Evolutionary conservation across 2,329 filamentous ascomycete species (phyloP), one percentile per base, ranked within the genome.

Genomic region (Ophiostoma quercus): DNA sequence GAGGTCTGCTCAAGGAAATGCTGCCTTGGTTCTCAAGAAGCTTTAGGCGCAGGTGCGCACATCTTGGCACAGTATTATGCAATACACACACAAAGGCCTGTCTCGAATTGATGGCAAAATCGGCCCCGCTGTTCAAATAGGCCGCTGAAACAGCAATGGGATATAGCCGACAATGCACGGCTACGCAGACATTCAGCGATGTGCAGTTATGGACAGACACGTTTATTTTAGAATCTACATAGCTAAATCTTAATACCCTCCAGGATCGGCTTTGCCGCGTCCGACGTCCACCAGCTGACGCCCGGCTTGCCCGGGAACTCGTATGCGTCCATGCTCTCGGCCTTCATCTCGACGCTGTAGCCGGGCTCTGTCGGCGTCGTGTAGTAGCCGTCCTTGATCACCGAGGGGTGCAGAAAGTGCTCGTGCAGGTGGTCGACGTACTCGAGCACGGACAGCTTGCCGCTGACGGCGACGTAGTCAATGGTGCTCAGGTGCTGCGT

Each of bases 391-490:
- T 93, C 89, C 80, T 89, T 88, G 75, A 97, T 92, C 70, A 89
- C 85, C 1, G 88, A 86, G 0, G 93, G 93, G 79, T 96, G 86
- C 76, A 92, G 82, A 79, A 97, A 97, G 81, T 97, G 93, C 84
- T 97, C 93, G 79, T 97, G 94, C 76, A 97, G 81, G 80, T 96
- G 92, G 78, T 97, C 93, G 32, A 97, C 92, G 79, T 94, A 97
- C 83, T 97, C 94, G 70, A 97, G 82, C 66, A 97, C 87, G 32
- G 88, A 92, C 77, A 88, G 85, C 84, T 93, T 91, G 22, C 91
- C 93, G 72, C 85, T 90, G 1, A 97, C 92, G 63, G 90, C 90
- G 3, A 97, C 91, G 75, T 97, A 97, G 80, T 97, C 94, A 74
- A 97, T 95, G 16, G 92, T 96, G 80, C 88, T 92, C 72, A 97